Evolutionary conservation across 305 asterid genomes (phyloP).

Genomic region (Solanum hybrid): DNA sequence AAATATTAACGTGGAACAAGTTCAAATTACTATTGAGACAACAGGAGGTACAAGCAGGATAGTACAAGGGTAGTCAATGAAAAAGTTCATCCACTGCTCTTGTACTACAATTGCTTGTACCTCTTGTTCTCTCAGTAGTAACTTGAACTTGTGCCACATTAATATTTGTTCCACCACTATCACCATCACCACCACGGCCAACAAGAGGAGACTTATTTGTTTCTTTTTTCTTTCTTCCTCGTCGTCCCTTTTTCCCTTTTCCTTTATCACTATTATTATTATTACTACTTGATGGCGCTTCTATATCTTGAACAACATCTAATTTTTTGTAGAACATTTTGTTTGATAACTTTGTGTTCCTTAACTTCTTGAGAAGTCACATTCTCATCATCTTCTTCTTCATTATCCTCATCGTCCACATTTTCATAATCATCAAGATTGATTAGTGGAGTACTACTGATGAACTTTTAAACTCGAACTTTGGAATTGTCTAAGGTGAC

Average conservation of each 20-base stretch:
- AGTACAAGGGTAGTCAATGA: no score
- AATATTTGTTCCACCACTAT: neutral
- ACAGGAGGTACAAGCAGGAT: no score
- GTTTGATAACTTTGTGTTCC: neutral
- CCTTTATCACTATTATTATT: neutral
- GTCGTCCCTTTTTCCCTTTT: neutral
- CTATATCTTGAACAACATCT: neutral
- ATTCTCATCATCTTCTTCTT: no score
- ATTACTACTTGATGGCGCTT: neutral
- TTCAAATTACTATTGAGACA: no score
- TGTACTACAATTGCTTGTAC: neutral
- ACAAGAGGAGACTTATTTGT: neutral
- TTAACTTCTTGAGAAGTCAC: neutral
- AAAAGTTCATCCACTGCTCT: no score
- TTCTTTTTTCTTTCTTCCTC: neutral
- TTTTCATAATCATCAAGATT: no score
- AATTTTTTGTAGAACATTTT: neutral
- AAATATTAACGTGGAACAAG: no score
- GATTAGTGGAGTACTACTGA: no score
- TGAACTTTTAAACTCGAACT: no score
- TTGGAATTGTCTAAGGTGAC: no score
- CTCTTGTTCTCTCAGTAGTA: neutral
- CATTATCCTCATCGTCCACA: no score
- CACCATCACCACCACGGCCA: neutral
- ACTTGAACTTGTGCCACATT: neutral